phyloP scores from a whole-genome alignment of 805 yeast genomes.

The Scheffersomyces amazonensis region DNA sequence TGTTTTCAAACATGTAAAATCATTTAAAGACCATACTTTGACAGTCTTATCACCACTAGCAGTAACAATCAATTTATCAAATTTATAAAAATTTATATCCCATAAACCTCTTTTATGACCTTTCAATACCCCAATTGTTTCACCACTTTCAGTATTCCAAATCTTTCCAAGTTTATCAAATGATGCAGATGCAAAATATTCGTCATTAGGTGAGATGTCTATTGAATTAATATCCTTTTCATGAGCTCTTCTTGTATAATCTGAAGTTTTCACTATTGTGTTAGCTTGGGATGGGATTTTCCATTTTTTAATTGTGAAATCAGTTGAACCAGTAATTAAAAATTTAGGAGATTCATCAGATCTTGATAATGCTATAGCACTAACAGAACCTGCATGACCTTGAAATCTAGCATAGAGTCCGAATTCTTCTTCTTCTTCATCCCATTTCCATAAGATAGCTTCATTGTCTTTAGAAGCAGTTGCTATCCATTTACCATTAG shows the following conservation, averaged over 20 bases:
- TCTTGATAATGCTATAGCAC: slow-evolving; percentile 76
- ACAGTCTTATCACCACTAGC: slow-evolving; percentile 92
- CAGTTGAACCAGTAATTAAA: slow-evolving; percentile 79
- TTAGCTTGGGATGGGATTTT: slow-evolving; percentile 48
- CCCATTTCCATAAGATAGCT: slow-evolving; percentile 78
- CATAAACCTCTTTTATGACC: slow-evolving; percentile 96
- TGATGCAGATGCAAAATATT: slow-evolving; percentile 86
- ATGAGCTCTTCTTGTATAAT: slow-evolving; percentile 92
- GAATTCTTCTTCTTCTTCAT: slow-evolving; percentile 38
- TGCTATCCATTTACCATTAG: slow-evolving; percentile 85
- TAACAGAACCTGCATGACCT: slow-evolving; percentile 87
- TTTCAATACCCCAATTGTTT: slow-evolving; percentile 73
- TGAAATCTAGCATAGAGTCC: slow-evolving; percentile 58
- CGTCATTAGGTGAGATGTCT: slow-evolving; percentile 89
- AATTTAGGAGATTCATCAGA: slow-evolving; percentile 57
- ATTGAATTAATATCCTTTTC: slow-evolving; percentile 92
- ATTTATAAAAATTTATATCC: slow-evolving; percentile 81
- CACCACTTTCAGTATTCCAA: slow-evolving; percentile 87
- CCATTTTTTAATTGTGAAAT: slow-evolving; percentile 86
- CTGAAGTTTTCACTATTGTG: slow-evolving; percentile 55
- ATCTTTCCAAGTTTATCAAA: slow-evolving; percentile 89
- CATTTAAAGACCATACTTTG: slow-evolving; percentile 83
- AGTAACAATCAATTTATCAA: slow-evolving; percentile 74
- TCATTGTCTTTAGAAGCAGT: slow-evolving; percentile 89
- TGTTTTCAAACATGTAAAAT: slow-evolving; percentile 72